A percentile compares a stretch with the other conserved stretches of the same genome.
phyloP scores from a whole-genome alignment of 768 basidiomycete genomes.

The Boletus reticuloceps region DNA sequence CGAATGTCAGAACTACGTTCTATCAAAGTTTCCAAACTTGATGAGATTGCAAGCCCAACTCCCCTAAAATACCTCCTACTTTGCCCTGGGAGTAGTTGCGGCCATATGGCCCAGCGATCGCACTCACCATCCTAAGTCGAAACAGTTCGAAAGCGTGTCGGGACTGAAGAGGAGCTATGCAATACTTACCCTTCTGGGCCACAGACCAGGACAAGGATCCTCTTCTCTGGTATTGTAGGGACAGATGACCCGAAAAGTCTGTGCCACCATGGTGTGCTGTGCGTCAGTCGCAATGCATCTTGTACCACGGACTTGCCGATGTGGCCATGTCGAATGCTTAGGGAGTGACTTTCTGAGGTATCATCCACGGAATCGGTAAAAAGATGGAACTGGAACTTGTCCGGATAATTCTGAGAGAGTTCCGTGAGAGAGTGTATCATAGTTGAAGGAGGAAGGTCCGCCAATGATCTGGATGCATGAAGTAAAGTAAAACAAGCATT shows the following conservation, averaged over 20 bases:
- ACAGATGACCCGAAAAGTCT: slow-evolving; percentile 16
- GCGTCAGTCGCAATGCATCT: slow-evolving; percentile 35
- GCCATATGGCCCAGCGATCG: slow-evolving; percentile 75
- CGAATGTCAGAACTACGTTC: neutral
- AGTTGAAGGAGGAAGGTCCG: slow-evolving; percentile 66
- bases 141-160: neutral
- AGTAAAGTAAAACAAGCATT: slow-evolving; percentile 67
- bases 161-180: neutral
- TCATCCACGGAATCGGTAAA: slow-evolving; percentile 54
- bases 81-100: slow-evolving; percentile 73
- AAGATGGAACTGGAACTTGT: slow-evolving; percentile 52
- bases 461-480: slow-evolving; percentile 61
- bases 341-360: slow-evolving; percentile 12
- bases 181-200: slow-evolving; percentile 75
- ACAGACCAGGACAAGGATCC: slow-evolving; percentile 69
- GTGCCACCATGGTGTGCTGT: slow-evolving; percentile 31
- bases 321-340: slow-evolving; percentile 45
- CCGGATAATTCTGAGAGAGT: slow-evolving; percentile 50
- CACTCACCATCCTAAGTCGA: slow-evolving; percentile 61
- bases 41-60: slow-evolving; percentile 56
- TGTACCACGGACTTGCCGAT: slow-evolving; percentile 53
- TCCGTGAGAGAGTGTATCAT: slow-evolving; percentile 53
- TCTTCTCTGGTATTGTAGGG: slow-evolving; percentile 32
- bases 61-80: slow-evolving; percentile 63
- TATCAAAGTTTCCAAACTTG: slow-evolving; percentile 69